phyloP scores from a whole-genome alignment of 352 stramenopile genomes.

The Globisporangium polare region DNA sequence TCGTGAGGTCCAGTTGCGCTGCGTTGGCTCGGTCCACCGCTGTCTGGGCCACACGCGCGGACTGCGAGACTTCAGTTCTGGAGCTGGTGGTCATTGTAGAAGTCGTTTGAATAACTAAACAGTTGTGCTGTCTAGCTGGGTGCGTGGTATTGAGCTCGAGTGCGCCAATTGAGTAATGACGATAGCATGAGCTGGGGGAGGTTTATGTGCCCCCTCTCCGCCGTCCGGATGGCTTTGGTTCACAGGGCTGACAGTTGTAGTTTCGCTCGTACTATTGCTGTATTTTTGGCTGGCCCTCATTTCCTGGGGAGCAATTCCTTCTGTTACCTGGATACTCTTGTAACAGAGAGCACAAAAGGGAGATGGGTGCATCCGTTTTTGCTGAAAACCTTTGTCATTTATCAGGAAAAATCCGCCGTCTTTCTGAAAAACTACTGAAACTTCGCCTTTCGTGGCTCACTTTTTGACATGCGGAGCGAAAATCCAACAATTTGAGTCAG shows the following conservation, averaged over 20 bases:
- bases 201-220: not conserved
- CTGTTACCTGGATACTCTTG: not conserved
- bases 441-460: too few relatives aligned
- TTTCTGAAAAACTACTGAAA: too few relatives aligned
- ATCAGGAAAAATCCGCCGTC: too few relatives aligned
- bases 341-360: not conserved
- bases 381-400: too few relatives aligned
- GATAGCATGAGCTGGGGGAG: not conserved
- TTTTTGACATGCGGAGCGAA: not conserved
- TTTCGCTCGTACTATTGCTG: too few relatives aligned
- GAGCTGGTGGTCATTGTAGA: not conserved
- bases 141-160: not conserved
- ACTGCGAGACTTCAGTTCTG: not conserved
- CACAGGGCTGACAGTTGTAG: too few relatives aligned
- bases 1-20: conserved; percentile 9
- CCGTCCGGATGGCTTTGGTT: too few relatives aligned
- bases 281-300: not conserved
- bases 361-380: too few relatives aligned
- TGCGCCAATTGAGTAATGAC: conserved; percentile 1
- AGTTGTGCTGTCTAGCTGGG: not conserved
- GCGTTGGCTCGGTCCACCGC: conserved; percentile 1
- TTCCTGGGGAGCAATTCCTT: not conserved
- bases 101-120: not conserved
- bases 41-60: conserved; percentile 7
- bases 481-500: not conserved